phyloP scores from a whole-genome alignment of 192 early-diverging fungal genomes.

The Mortierella hygrophila region DNA sequence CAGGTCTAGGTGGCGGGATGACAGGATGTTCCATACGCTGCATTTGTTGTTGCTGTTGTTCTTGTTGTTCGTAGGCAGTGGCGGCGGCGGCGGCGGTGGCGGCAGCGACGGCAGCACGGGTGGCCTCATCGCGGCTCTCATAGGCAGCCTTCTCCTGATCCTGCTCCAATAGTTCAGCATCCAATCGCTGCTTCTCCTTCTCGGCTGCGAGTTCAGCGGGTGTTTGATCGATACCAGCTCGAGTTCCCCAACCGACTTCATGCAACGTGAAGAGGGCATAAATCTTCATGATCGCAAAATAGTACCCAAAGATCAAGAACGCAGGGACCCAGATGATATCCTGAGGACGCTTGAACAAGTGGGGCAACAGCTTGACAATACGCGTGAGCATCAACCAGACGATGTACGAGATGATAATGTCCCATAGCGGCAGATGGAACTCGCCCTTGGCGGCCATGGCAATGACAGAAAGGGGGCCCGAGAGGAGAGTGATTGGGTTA shows the following conservation, averaged over 20 bases:
- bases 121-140: conserved; percentile 9
- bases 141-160: conserved; percentile 27
- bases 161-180: conserved; percentile 26
- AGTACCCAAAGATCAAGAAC: conserved; percentile 78
- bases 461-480: conserved; percentile 72
- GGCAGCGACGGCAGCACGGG: conserved; percentile 35
- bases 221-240: conserved; percentile 65
- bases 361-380: conserved; percentile 75
- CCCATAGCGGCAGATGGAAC: conserved; percentile 69
- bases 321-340: conserved; percentile 74
- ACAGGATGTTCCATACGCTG: not conserved
- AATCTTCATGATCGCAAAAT: conserved; percentile 78
- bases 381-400: conserved; percentile 75
- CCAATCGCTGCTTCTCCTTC: conserved; percentile 48
- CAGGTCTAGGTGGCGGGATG: conserved; percentile 19
- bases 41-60: conserved; percentile 18
- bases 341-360: conserved; percentile 73
- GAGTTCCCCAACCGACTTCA: conserved; percentile 78
- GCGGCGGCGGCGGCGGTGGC: conserved; percentile 39
- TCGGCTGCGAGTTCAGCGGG: conserved; percentile 56
- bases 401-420: conserved; percentile 71
- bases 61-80: conserved; percentile 25
- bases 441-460: conserved; percentile 61
- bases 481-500: conserved; percentile 78
- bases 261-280: conserved; percentile 81